phyloP scores from a whole-genome alignment of 148 eudicot species.

The Nepenthes mirabilis region DNA sequence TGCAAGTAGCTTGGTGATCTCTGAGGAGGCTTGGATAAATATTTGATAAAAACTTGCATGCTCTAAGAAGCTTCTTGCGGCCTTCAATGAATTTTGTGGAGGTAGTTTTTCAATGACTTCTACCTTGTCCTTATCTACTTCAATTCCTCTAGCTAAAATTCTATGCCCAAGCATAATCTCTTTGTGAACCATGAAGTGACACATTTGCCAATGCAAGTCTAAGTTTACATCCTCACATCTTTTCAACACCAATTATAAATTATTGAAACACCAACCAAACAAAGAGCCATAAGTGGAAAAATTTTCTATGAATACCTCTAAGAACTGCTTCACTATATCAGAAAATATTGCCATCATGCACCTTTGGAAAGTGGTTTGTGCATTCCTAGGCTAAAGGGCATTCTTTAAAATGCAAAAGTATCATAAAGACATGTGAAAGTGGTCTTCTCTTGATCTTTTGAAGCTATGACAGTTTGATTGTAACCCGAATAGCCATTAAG shows the following conservation, averaged over 20 bases:
- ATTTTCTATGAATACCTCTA: background rate
- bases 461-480: background rate
- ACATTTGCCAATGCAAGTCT: background rate
- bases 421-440: background rate
- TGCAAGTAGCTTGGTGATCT: background rate
- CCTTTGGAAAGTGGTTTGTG: background rate
- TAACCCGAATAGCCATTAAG: background rate
- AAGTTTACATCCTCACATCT: background rate
- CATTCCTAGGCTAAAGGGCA: background rate
- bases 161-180: background rate
- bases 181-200: background rate
- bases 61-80: background rate
- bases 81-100: background rate
- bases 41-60: background rate
- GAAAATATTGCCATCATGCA: background rate
- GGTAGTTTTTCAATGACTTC: background rate
- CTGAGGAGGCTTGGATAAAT: background rate
- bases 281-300: background rate
- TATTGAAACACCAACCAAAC: background rate
- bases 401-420: background rate
- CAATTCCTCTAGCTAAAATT: background rate
- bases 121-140: background rate
- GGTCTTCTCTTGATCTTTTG: background rate
- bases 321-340: background rate
- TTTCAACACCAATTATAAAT: background rate